Conservation (phyloP, 345 rosid genomes). For the Arabis hirsuta region DNA sequence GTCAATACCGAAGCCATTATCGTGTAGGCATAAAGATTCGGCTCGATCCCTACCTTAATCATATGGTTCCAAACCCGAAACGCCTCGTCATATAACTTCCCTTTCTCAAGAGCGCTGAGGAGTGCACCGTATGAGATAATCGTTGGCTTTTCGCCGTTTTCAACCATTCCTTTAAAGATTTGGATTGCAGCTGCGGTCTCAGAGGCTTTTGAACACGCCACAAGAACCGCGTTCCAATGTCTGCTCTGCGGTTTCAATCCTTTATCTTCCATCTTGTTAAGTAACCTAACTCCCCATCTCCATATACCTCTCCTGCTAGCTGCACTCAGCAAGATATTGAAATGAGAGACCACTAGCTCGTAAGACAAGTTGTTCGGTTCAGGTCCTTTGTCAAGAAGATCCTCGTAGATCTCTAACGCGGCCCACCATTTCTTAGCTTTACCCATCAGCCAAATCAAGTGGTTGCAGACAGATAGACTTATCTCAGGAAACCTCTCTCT, state of each 20-base stretch:
- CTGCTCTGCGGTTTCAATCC: conserved; percentile 80
- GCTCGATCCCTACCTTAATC: conserved; percentile 74
- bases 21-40: conserved; percentile 76
- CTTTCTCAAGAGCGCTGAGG: conserved; percentile 91
- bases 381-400: conserved; percentile 85
- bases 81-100: conserved; percentile 81
- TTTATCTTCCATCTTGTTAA: conserved; percentile 87
- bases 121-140: conserved; percentile 81
- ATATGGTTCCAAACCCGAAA: conserved; percentile 91
- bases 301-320: conserved; percentile 84
- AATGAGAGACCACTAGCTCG: conserved; percentile 77
- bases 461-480: conserved; percentile 92
- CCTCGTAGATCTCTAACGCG: conserved; percentile 90
- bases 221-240: conserved; percentile 87
- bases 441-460: conserved; percentile 93
- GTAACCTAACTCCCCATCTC: conserved; percentile 84
- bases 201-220: conserved; percentile 89
- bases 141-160: conserved; percentile 86
- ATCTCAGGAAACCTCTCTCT: conserved; percentile 65
- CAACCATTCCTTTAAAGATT: conserved; percentile 86
- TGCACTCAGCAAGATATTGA: conserved; percentile 68
- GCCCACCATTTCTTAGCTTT: conserved; percentile 99
- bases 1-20: conserved; percentile 83
- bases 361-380: conserved; percentile 75
- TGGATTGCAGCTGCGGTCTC: conserved; percentile 79